phyloP scores from a whole-genome alignment of 768 basidiomycete genomes.

The Mycena vitilis region DNA sequence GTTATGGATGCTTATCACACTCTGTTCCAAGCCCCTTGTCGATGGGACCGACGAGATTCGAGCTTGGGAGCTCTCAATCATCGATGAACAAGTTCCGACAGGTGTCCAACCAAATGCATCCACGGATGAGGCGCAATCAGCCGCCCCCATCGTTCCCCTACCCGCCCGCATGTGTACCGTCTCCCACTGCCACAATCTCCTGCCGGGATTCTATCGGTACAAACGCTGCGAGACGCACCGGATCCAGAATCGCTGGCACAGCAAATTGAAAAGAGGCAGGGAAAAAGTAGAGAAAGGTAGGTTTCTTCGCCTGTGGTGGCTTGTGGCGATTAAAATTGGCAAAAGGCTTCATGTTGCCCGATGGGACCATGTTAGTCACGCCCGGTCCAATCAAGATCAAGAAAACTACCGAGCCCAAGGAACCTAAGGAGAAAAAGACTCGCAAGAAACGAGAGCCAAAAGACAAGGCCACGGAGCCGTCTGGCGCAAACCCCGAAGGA shows the following conservation, averaged over 20 bases:
- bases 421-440: slow-evolving; percentile 30
- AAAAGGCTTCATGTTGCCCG: slow-evolving; percentile 38
- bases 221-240: slow-evolving; percentile 69
- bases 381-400: slow-evolving; percentile 26
- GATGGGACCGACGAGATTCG: slow-evolving; percentile 49
- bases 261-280: slow-evolving; percentile 61
- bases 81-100: slow-evolving; percentile 45
- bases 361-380: slow-evolving; percentile 32
- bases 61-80: slow-evolving; percentile 50
- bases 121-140: slow-evolving; percentile 5
- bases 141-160: slow-evolving; percentile 30
- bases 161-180: slow-evolving; percentile 67
- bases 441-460: slow-evolving; percentile 5
- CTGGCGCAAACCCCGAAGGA: neutral
- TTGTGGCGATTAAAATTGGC: no score
- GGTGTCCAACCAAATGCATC: slow-evolving; percentile 13
- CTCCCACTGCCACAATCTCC: slow-evolving; percentile 65
- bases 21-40: slow-evolving; percentile 45
- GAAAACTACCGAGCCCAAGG: slow-evolving; percentile 15
- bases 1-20: no score
- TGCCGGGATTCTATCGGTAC: slow-evolving; percentile 59
- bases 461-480: neutral
- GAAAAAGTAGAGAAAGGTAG: slow-evolving; percentile 57
- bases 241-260: slow-evolving; percentile 65
- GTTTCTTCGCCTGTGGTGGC: no score